Evolutionary conservation across 495 filamentous ascomycete species (phyloP), one percentile per base, ranked within the genome.

Genomic region (Penicillium bovifimosum): DNA sequence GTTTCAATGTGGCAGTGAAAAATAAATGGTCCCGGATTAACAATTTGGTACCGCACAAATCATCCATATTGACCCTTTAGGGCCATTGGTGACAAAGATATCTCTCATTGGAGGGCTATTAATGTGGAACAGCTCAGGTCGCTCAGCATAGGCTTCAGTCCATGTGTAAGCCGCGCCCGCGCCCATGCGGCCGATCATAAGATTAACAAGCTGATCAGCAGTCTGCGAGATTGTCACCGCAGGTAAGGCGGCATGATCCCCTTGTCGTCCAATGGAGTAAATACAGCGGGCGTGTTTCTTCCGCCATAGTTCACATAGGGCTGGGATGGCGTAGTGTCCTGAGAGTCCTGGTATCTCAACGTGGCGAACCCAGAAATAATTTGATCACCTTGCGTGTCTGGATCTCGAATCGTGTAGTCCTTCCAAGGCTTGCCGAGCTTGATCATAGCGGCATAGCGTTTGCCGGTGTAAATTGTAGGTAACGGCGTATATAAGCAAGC

Each of bases 1-100:
- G 66, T 73, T 51, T 75, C 63, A 40, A 80, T 76, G 55, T 82
- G 77, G 54, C 78, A 80, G 54, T 82, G 76, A 26, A 81, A 47
- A 13, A 80, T 55, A 47, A 71, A 81, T 1, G 73, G 69, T 0
- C 78, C 78, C 4, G 78, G 77, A 41, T 78, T 76, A 0, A 67
- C 62, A 10, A 76, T 75, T 27, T 78, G 74, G 48, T 80, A 82
- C 28, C 77, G 58, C 27, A 80, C 54, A 50, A 50, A 76, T 76
- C 78, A 35, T 68, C 63, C 27, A 67, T 1, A 66, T 62, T 5
- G 67, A 62, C 6, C 57, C 64, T 1, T 43, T 54, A 0, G 63
- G 62, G 7, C 61, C 61, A 13, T 44, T 36, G 2, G 73, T 77
- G 6, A 66, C 58, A 52, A 74, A 74, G 1, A 61, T 68, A 44